phyloP scores from a whole-genome alignment of 352 stramenopile species.

The Globisporangium uncinulatum region DNA sequence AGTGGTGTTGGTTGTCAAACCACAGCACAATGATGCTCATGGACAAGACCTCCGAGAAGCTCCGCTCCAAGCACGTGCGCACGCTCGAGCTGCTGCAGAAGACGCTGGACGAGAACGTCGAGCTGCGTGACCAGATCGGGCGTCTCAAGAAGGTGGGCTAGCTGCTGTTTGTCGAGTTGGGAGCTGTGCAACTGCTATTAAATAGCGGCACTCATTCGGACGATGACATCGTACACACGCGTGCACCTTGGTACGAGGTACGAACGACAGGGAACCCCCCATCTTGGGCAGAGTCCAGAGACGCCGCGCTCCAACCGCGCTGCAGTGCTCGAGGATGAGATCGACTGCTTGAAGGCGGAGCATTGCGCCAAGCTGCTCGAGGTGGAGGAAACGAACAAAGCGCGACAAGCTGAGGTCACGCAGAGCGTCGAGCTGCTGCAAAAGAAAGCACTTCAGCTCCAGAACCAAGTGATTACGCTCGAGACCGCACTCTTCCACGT shows the following conservation, averaged over 20 bases:
- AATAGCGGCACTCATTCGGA: too few species aligned
- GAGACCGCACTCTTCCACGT: conserved; percentile 28
- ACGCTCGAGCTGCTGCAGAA: conserved; percentile 77
- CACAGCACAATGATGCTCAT: conserved; percentile 33
- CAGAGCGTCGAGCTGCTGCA: conserved; percentile 23
- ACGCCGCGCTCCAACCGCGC: conserved; percentile 29
- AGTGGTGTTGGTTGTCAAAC: too few species aligned
- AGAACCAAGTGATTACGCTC: conserved; percentile 47
- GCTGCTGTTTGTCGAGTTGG: background rate
- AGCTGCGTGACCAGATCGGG: conserved; percentile 41
- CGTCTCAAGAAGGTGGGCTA: conserved; percentile 38
- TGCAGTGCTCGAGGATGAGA: conserved; percentile 54
- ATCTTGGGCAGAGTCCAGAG: conserved; percentile 28
- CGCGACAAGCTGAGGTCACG: conserved; percentile 25
- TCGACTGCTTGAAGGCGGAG: conserved; percentile 44
- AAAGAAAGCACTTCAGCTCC: conserved; percentile 38
- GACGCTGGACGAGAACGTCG: conserved; percentile 72
- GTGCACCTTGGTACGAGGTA: too few species aligned
- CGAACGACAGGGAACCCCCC: conserved; percentile 29
- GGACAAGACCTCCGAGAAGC: conserved; percentile 57
- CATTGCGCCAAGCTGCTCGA: conserved; percentile 30
- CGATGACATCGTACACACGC: too few species aligned
- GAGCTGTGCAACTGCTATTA: too few species aligned
- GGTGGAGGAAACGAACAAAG: conserved; percentile 24
- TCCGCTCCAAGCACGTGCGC: conserved; percentile 76